Evolutionary conservation across 257 asterid genomes (phyloP), one percentile per base, ranked within the genome.

Genomic region (Jacaranda copaia): DNA sequence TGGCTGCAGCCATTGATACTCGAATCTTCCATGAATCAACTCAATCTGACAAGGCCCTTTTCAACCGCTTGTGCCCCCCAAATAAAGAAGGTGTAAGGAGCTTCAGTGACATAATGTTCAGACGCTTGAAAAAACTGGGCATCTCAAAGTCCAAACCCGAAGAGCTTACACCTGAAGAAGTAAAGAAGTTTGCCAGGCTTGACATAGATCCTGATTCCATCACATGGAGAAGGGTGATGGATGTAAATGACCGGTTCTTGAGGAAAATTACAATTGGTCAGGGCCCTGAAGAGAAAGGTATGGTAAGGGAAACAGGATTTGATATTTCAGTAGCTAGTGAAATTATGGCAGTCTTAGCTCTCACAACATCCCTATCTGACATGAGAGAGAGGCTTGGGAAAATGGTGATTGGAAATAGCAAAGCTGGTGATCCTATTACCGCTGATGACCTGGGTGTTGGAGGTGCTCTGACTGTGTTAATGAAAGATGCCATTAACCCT

Each of bases 201-300:
- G 99, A 96, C 74, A 84, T 96, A 18, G 93, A 96, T 74, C 99
- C 99, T 8, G 78, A 82, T 55, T 93, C 99, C 78, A 76, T 96
- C 75, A 96, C 98, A 38, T 96, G 99, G 99, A 91, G 97, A 80
- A 89, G 99, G 82, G 98, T 96, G 42, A 91, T 93, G 97, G 99
- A 93, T 73, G 96, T 96, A 16, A 96, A 96, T 46, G 99, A 96
- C 78, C 89, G 98, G 19, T 96, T 96, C 86, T 81, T 96, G 85
- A 91, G 99, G 86, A 91, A 91, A 82, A 96, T 96, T 18, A 82
- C 95, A 0, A 60, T 96, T 36, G 99, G 99, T 39, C 97, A 91
- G 85, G 99, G 98, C 35, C 99, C 99, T 6, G 99, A 96, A 81
- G 99, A 96, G 79, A 96, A 96, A 74, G 99, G 99, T 46, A 93